Evolutionary conservation across 2,329 filamentous ascomycete genomes (phyloP), one percentile per base, ranked within the genome.

Genomic region (Leptographium flavum): DNA sequence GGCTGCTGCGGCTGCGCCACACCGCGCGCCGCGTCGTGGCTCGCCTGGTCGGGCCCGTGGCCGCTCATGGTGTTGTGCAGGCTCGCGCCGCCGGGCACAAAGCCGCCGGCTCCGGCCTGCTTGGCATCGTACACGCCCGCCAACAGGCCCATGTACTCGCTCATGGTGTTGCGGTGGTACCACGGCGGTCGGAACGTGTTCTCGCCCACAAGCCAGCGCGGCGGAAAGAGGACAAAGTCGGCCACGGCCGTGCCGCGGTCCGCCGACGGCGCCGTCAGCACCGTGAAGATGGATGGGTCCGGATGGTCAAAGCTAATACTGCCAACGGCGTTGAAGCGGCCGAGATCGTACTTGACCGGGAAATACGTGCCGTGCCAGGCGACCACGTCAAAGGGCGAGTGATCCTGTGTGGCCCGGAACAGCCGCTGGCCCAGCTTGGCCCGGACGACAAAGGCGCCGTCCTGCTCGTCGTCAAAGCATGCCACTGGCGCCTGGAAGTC

Each of bases 351-450:
- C 62, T 87, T 87, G 70, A 78, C 86, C 0, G 83, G 83, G 49
- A 82, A 81, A 62, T 86, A 87, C 52, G 76, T 83, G 31, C 83
- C 83, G 56, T 87, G 82, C 82, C 83, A 87, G 4, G 79, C 81
- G 3, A 86, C 82, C 0, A 87, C 74, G 52, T 88, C 82, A 54
- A 86, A 88, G 0, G 83, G 83, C 0, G 77, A 36, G 57, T 87
- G 83, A 10, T 68, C 60, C 61, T 87, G 83, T 37, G 60, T 67
- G 8, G 79, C 77, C 32, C 65, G 63, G 61, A 84, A 86, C 41
- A 86, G 72, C 39, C 69, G 66, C 52, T 81, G 79, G 56, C 76
- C 75, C 55, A 83, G 13, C 27, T 28, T 28, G 27, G 27, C 13
- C 27, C 27, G 27, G 27, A 28, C 13, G 8, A 11, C 13, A 11